Percentiles rank a stretch among this genome's conserved stretches.
Conservation (phyloP, 805 yeast genomes). For the Helenozyma rhizophorensis region DNA sequence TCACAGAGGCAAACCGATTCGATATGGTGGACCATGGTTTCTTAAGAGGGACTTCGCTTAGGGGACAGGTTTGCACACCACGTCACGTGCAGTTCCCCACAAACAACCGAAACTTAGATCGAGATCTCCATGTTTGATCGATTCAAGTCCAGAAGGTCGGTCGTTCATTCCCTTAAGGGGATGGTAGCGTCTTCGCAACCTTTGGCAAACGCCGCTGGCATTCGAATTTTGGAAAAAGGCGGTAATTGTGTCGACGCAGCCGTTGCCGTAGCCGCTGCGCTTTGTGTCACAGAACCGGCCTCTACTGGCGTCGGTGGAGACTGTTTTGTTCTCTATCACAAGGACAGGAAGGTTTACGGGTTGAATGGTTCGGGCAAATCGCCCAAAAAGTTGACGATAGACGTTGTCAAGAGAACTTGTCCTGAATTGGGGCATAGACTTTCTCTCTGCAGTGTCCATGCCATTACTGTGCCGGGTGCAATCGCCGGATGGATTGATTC, state of each 20-base stretch:
- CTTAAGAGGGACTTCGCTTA: too few species aligned
- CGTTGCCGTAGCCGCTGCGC: conserved; percentile 54
- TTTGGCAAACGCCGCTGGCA: conserved; percentile 69
- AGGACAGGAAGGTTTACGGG: conserved; percentile 49
- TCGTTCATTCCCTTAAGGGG: conserved; percentile 68
- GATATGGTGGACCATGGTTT: too few species aligned
- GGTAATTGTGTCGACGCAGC: conserved; percentile 72
- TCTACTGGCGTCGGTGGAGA: conserved; percentile 68
- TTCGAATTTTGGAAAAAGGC: conserved; percentile 59
- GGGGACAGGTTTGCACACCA: too few species aligned
- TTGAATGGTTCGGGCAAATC: conserved; percentile 76
- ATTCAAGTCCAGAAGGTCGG: conserved; percentile 62
- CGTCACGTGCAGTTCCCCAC: too few species aligned
- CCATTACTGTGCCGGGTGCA: conserved; percentile 75
- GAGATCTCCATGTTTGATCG: conserved; percentile 10
- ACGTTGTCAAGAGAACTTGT: conserved; percentile 37
- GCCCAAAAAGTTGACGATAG: conserved; percentile 47
- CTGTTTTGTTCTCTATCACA: conserved; percentile 59
- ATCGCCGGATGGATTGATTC: conserved; percentile 79
- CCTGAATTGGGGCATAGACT: conserved; percentile 34
- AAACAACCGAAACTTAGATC: too few species aligned
- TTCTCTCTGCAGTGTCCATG: conserved; percentile 48
- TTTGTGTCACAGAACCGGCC: conserved; percentile 53
- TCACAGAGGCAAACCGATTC: too few species aligned
- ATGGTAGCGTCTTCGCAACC: conserved; percentile 76